These are phyloP conservation scores for Cyberlindnera xishuangbannaensis DNA, from an alignment of 805 yeast species.

Conservation along the genomic window DNA sequence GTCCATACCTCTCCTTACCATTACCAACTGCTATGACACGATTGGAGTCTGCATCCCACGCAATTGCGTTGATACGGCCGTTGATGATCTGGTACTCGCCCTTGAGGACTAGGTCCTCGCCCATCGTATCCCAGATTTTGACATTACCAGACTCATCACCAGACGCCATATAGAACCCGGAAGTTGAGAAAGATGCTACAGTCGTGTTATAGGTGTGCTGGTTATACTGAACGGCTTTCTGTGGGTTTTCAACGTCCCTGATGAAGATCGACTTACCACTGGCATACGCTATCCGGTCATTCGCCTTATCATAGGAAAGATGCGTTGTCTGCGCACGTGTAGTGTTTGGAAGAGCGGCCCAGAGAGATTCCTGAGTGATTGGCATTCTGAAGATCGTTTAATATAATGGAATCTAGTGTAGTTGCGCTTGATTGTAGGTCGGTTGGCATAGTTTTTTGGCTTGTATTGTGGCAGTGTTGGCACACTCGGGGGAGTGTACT, in stretches of 20 bases:
- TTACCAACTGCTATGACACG: slow-evolving; percentile 92
- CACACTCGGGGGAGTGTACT: not conserved
- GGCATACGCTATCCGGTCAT: slow-evolving; percentile 74
- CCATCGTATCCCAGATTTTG: slow-evolving; percentile 75
- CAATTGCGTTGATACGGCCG: slow-evolving; percentile 75
- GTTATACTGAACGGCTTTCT: slow-evolving; percentile 56
- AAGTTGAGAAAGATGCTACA: slow-evolving; percentile 82
- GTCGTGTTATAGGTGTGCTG: slow-evolving; percentile 70
- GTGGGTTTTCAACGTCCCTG: slow-evolving; percentile 54
- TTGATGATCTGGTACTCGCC: slow-evolving; percentile 75
- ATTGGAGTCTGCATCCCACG: slow-evolving; percentile 88
- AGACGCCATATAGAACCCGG: slow-evolving; percentile 85
- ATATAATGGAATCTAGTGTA: too few relatives aligned
- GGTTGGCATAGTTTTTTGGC: too few relatives aligned
- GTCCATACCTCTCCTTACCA: slow-evolving; percentile 89
- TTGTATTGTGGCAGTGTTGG: too few relatives aligned
- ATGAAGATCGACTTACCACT: slow-evolving; percentile 75
- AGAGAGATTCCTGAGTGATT: slow-evolving; percentile 27
- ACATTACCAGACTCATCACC: slow-evolving; percentile 91
- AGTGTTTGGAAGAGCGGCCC: slow-evolving; percentile 81
- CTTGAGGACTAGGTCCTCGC: slow-evolving; percentile 53
- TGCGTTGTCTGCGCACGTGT: slow-evolving; percentile 63
- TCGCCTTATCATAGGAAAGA: slow-evolving; percentile 64
- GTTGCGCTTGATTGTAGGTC: too few relatives aligned
- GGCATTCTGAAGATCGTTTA: slow-evolving; percentile 14